Evolutionary conservation across 768 basidiomycete species (phyloP).

Genomic region (Phlegmacium glaucopus): DNA sequence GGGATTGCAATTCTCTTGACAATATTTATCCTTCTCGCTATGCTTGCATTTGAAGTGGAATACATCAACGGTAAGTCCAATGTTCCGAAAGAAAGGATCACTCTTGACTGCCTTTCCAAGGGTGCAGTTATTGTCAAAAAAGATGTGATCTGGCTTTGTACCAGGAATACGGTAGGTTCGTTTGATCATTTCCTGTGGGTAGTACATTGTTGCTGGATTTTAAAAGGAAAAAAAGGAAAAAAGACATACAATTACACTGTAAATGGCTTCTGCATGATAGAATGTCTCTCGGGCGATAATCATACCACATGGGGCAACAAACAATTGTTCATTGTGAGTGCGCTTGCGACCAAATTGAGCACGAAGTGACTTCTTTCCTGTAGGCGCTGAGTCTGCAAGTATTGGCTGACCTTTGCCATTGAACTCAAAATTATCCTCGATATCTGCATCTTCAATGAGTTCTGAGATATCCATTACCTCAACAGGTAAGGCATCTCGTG

Average conservation of each 20-base stretch:
- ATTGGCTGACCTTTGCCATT: background rate
- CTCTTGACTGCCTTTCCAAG: background rate
- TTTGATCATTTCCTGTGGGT: conserved; percentile 16
- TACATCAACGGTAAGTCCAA: no score
- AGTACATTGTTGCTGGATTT: background rate
- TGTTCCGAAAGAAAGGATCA: background rate
- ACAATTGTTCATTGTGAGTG: conserved; percentile 28
- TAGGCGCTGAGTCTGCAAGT: background rate
- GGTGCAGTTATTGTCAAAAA: conserved; percentile 29
- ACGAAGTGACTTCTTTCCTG: conserved; percentile 6
- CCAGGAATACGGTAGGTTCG: conserved; percentile 8
- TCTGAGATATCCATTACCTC: background rate
- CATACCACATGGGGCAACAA: conserved; percentile 28
- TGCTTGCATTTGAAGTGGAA: conserved; percentile 6
- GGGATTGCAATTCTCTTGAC: conserved; percentile 4
- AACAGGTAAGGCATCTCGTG: background rate
- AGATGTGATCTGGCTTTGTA: conserved; percentile 19
- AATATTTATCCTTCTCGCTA: background rate
- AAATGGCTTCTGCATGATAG: conserved; percentile 18
- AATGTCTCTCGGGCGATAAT: conserved; percentile 22
- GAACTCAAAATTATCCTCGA: conserved; percentile 1
- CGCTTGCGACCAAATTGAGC: conserved; percentile 21
- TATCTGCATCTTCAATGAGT: background rate
- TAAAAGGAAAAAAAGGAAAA: conserved; percentile 7
- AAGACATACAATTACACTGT: conserved; percentile 16